Conservation (phyloP, 2,329 filamentous ascomycete species). For the Fusarium buxicola region DNA sequence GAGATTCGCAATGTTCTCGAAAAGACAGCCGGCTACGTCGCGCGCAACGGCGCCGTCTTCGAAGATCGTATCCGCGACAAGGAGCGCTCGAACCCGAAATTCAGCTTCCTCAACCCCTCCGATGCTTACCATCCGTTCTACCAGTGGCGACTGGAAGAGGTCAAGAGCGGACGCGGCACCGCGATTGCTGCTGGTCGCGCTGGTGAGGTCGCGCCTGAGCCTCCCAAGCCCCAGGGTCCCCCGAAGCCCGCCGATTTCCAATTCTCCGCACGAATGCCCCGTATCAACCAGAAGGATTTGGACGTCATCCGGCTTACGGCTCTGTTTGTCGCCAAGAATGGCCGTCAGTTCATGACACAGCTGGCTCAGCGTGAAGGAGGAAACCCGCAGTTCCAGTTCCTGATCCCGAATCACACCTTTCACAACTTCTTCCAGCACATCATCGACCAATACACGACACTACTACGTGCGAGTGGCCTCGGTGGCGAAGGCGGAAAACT, state of each 20-base stretch:
- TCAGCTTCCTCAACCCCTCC: constrained; percentile 82
- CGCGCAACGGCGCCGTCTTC: constrained; percentile 74
- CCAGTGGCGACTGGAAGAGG: constrained; percentile 88
- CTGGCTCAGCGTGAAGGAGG: constrained; percentile 88
- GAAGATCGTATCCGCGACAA: constrained; percentile 89
- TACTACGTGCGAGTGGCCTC: constrained; percentile 75
- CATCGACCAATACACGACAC: constrained; percentile 90
- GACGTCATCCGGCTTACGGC: constrained; percentile 81
- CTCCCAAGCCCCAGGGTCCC: constrained; percentile 80
- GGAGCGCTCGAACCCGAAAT: constrained; percentile 86
- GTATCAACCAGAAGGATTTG: constrained; percentile 94
- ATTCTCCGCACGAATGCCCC: constrained; percentile 97
- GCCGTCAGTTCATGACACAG: constrained; percentile 89
- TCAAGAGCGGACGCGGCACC: constrained; percentile 85
- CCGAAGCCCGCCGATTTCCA: constrained; percentile 87
- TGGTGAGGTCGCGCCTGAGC: constrained; percentile 67
- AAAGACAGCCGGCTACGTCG: constrained; percentile 94
- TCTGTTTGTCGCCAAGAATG: constrained; percentile 92
- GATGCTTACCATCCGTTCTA: constrained; percentile 93
- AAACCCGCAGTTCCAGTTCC: constrained; percentile 96
- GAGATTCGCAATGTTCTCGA: constrained; percentile 88
- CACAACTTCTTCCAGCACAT: constrained; percentile 95
- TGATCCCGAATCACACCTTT: constrained; percentile 93
- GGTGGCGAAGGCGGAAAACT: constrained; percentile 75
- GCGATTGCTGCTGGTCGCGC: constrained; percentile 80